Conservation (phyloP, 2,329 filamentous ascomycete species). For the Pyrenophora graminea region DNA sequence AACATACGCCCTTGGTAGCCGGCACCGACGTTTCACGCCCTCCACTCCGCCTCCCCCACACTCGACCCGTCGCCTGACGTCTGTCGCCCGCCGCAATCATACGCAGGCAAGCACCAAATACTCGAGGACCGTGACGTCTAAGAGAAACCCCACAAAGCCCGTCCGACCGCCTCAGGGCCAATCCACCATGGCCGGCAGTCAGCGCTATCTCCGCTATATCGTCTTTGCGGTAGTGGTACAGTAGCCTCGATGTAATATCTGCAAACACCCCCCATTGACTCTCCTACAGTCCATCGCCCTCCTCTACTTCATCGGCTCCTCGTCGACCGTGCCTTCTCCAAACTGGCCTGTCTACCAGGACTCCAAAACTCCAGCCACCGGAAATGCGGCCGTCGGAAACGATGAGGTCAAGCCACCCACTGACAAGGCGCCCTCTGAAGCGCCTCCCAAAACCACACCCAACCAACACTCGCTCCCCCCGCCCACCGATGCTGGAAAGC, state of each 20-base stretch:
- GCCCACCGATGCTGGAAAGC: conserved; percentile 64
- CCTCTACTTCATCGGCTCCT: conserved; percentile 80
- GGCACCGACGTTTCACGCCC: not conserved
- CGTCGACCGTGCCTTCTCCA: conserved; percentile 51
- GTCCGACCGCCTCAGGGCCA: conserved; percentile 19
- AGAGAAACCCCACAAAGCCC: conserved; percentile 25
- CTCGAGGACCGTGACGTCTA: conserved; percentile 31
- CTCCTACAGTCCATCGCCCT: conserved; percentile 63
- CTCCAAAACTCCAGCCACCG: conserved; percentile 18
- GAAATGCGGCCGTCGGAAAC: conserved; percentile 18
- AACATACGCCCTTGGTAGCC: conserved; percentile 1
- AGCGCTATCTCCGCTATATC: conserved; percentile 73
- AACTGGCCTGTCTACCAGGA: conserved; percentile 40
- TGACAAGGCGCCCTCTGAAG: not conserved
- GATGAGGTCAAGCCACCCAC: conserved; percentile 8
- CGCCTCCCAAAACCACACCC: conserved; percentile 37
- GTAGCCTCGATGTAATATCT: not conserved
- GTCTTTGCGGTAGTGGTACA: conserved; percentile 81
- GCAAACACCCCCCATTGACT: conserved; percentile 14
- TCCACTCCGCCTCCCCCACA: conserved; percentile 1
- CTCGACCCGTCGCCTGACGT: conserved; percentile 5
- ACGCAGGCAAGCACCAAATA: conserved; percentile 20
- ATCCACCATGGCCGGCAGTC: conserved; percentile 72
- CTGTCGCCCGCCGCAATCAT: conserved; percentile 11
- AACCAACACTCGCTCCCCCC: conserved; percentile 43